Evolutionary conservation across 352 stramenopile genomes (phyloP).

Genomic region (Phytophthora constricta): DNA sequence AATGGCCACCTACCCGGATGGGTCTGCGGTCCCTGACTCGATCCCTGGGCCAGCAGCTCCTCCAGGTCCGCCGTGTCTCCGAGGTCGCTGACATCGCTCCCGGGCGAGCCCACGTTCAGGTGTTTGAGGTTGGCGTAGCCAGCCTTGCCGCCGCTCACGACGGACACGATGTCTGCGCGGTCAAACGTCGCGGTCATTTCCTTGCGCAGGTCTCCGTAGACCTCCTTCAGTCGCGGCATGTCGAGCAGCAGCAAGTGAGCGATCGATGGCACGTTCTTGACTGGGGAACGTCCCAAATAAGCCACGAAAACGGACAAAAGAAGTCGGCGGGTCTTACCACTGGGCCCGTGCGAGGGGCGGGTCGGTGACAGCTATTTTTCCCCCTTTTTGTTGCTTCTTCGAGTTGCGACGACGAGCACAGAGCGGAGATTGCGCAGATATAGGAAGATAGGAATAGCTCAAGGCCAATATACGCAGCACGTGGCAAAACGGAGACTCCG

Average conservation of each 20-base stretch:
- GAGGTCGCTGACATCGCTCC: slow-evolving; percentile 79
- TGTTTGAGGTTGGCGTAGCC: slow-evolving; percentile 88
- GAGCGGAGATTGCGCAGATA: not conserved
- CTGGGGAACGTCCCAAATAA: slow-evolving; percentile 33
- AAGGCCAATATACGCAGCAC: not conserved
- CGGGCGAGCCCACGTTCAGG: slow-evolving; percentile 77
- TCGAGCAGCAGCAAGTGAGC: slow-evolving; percentile 11
- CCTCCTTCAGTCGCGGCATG: slow-evolving; percentile 80
- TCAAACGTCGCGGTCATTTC: slow-evolving; percentile 84
- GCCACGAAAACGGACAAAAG: slow-evolving; percentile 22
- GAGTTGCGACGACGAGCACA: slow-evolving; percentile 9
- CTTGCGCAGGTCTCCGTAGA: slow-evolving; percentile 78
- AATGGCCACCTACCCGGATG: slow-evolving; percentile 69
- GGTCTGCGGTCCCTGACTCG: slow-evolving; percentile 74
- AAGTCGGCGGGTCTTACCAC: slow-evolving; percentile 30
- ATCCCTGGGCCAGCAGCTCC: slow-evolving; percentile 77
- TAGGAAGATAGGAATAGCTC: slow-evolving; percentile 14
- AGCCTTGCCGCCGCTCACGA: slow-evolving; percentile 71
- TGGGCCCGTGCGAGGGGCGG: slow-evolving; percentile 36
- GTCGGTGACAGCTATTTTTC: slow-evolving; percentile 43
- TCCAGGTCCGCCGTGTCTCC: slow-evolving; percentile 83
- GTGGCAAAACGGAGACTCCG: too few species aligned
- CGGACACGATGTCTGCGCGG: slow-evolving; percentile 65
- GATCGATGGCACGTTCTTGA: slow-evolving; percentile 23
- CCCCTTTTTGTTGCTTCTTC: slow-evolving; percentile 5